Base-by-base conservation (phyloP, 2,329 filamentous ascomycete genomes). In the Penicillium sp. region DNA sequence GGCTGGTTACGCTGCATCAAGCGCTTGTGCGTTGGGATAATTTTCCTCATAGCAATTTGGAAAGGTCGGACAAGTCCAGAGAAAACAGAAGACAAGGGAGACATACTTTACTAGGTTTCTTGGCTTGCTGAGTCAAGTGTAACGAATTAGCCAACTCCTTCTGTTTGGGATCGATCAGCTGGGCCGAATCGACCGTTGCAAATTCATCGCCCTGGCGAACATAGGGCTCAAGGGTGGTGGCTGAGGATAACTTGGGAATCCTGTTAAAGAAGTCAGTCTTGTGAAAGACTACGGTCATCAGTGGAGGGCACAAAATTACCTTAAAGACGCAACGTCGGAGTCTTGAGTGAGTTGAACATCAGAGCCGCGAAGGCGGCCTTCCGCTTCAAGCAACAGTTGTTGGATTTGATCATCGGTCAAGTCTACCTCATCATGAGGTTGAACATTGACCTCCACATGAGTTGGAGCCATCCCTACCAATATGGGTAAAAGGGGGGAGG, bases 1-100 rank as follows among this genome's bases (percentile, higher is more conserved):
- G 84, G 83, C 82, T 83, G 82, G 77, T 72, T 72, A 79, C 80
- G 86, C 87, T 84, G 86, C 89, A 83, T 92, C 89, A 89, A 89
- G 84, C 65, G 74, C 74, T 72, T 60, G 77, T 74, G 75, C 76
- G 76, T 84, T 87, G 84, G 87, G 84, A 86, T 81, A 82, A 81
- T 82, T 89, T 90, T 93, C 90, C 86, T 93, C 90, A 91, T 85
- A 74, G 77, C 77, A 76, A 68, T 27, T 31, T 31, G 69, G 57
- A 49, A 49, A 39, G 19, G 59, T n/a, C 24, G 42, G 11, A 27
- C 13, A 22, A 16, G n/a, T 42, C 50, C 19, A 43, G 11, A 19
- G 11, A 42, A 10, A 3, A 42, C 9, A 50, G 49, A 54, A 21
- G 54, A 42, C n/a, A 58, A 27, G 6, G 16, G 52, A 33, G 48